Base-by-base conservation (phyloP, 306 rosid genomes). In the Dicorynia guianensis region DNA sequence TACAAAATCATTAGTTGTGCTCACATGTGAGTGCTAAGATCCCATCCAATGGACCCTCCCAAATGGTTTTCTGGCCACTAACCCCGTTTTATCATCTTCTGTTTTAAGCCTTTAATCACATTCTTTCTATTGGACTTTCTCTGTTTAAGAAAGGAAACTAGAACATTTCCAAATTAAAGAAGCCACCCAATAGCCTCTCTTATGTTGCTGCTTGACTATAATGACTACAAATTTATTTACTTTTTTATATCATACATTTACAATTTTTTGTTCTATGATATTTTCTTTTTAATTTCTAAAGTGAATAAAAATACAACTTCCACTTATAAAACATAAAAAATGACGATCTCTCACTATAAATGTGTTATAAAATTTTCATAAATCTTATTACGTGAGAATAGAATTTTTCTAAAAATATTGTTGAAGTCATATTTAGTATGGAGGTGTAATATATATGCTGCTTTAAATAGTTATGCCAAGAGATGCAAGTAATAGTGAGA, bases 21-120 rank as follows among this genome's bases (percentile, higher is more conserved):
- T 82, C 89, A 84, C 90, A 85, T 87, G 92, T 33, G 53, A 47
- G 9, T 76, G 64, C 62, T 67, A 14, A 80, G 75, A 71, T 47
- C 59, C 53, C 35, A 63, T 46, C 55, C 80, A 74, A 75, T 55
- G 11, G 67, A 44, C 40, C 40, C 33, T 58, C 35, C 35, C 17
- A 36, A 63, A 67, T 48, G 48, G 59, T 58, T 82, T 72, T 58
- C 20, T 54, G 66, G 64, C 85, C 86, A 82, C 76, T 74, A 84
- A 79, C 68, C 70, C 49, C 76, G 52, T 43, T 68, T 68, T 63
- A 71, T 38, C 20, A 67, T 76, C 39, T 47, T 54, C 30, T 48
- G 62, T 76, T 72, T 76, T 79, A 76, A 71, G 74, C 71, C 30
- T 25, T 43, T 54, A 44, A 25, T 43, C 74, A 14, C 54, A 11